Evolutionary conservation across 768 basidiomycete species (phyloP).

Genomic region (Leccinum truebloodii): DNA sequence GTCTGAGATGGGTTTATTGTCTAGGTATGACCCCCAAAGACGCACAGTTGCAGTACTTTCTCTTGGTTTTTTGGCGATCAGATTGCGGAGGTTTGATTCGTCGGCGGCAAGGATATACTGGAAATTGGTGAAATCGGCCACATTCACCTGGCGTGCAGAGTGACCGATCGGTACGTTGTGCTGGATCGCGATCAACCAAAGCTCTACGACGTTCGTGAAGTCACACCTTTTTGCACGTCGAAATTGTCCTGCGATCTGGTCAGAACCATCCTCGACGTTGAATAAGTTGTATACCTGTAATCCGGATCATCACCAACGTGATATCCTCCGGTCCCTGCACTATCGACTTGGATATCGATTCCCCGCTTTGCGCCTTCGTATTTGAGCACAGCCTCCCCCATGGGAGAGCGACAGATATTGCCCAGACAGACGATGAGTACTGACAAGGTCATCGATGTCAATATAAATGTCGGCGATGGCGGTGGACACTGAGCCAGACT

Average conservation of each 20-base stretch:
- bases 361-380: slow-evolving; percentile 67
- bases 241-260: slow-evolving; percentile 53
- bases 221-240: slow-evolving; percentile 67
- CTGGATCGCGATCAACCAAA: slow-evolving; percentile 39
- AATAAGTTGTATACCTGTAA: slow-evolving; percentile 53
- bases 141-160: slow-evolving; percentile 60
- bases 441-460: slow-evolving; percentile 39
- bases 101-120: slow-evolving; percentile 89
- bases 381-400: slow-evolving; percentile 86
- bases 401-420: slow-evolving; percentile 88
- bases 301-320: slow-evolving; percentile 86
- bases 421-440: slow-evolving; percentile 80
- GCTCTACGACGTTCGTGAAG: background rate
- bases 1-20: slow-evolving; percentile 71
- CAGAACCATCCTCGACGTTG: background rate
- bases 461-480: background rate
- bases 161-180: slow-evolving; percentile 72
- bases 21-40: slow-evolving; percentile 82
- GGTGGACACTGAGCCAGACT: background rate
- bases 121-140: slow-evolving; percentile 72
- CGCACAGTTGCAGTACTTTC: slow-evolving; percentile 63
- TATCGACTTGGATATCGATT: slow-evolving; percentile 71
- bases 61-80: slow-evolving; percentile 52
- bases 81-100: slow-evolving; percentile 65
- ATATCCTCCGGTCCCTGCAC: slow-evolving; percentile 83